Percentiles rank a stretch among this genome's conserved stretches.
These are phyloP conservation scores for Camellia oleifera DNA, from an alignment of 179 eudicot species.

Conservation along the genomic window DNA sequence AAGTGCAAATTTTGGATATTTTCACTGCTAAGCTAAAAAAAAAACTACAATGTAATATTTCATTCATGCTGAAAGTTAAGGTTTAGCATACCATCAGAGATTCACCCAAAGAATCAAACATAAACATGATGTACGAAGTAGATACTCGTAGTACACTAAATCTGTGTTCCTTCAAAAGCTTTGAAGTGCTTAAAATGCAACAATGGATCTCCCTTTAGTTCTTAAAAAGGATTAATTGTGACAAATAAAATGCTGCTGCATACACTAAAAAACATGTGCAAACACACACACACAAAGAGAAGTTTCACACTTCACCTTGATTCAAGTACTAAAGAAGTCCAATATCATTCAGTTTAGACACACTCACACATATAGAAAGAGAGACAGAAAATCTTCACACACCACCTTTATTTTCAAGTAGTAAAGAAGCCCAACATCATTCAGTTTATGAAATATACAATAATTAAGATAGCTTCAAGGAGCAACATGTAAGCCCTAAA, in stretches of 20 bases:
- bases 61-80: not conserved
- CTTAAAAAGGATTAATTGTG: no score
- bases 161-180: not conserved
- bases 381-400: no score
- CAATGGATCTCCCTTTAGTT: not conserved
- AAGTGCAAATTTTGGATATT: not conserved
- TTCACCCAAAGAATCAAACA: not conserved
- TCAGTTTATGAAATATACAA: no score
- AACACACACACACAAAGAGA: no score
- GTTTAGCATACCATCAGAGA: not conserved
- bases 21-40: not conserved
- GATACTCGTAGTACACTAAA: not conserved
- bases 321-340: not conserved
- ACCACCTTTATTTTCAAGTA: no score
- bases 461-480: not conserved
- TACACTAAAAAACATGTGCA: not conserved
- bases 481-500: not conserved
- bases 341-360: not conserved
- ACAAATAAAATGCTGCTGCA: not conserved
- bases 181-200: slow-evolving; percentile 1
- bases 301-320: not conserved
- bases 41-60: not conserved
- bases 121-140: not conserved
- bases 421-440: no score
- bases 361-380: not conserved